A percentile compares a stretch with the other conserved stretches of the same genome.
These are phyloP conservation scores for Westerdykella aurantiaca DNA, from an alignment of 2,329 filamentous ascomycete genomes.

Conservation along the genomic window DNA sequence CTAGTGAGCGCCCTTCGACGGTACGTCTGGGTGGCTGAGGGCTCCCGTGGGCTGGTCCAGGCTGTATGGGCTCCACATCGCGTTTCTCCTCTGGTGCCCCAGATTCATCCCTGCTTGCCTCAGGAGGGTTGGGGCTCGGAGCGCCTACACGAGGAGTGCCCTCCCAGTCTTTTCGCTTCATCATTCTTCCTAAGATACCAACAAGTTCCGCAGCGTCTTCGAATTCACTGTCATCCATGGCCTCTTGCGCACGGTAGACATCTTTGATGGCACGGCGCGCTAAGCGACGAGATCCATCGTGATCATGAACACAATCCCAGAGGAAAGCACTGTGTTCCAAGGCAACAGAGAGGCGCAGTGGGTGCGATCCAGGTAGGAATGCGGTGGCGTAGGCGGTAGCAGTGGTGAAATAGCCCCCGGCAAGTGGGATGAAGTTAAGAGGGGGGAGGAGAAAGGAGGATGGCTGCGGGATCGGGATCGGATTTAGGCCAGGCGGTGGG, in stretches of 20 bases:
- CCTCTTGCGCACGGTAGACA: slow-evolving; percentile 85
- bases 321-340: slow-evolving; percentile 90
- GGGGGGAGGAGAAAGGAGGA: slow-evolving; percentile 74
- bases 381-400: slow-evolving; percentile 68
- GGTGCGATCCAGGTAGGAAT: slow-evolving; percentile 80
- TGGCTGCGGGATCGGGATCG: slow-evolving; percentile 39
- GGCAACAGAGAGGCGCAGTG: slow-evolving; percentile 80
- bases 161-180: slow-evolving; percentile 56
- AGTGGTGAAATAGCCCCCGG: slow-evolving; percentile 72
- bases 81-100: background rate
- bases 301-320: slow-evolving; percentile 86
- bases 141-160: slow-evolving; percentile 32
- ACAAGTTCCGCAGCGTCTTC: slow-evolving; percentile 86
- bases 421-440: slow-evolving; percentile 75
- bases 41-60: slow-evolving; percentile 12
- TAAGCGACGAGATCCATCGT: slow-evolving; percentile 65
- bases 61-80: slow-evolving; percentile 7
- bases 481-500: slow-evolving; percentile 42
- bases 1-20: slow-evolving; percentile 22
- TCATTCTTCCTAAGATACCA: slow-evolving; percentile 78
- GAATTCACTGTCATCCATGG: slow-evolving; percentile 94
- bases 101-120: background rate
- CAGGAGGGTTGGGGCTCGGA: background rate
- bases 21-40: slow-evolving; percentile 20
- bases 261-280: slow-evolving; percentile 81